Base-by-base conservation (phyloP, 805 yeast species). In the Nakazawaea siamensis region DNA sequence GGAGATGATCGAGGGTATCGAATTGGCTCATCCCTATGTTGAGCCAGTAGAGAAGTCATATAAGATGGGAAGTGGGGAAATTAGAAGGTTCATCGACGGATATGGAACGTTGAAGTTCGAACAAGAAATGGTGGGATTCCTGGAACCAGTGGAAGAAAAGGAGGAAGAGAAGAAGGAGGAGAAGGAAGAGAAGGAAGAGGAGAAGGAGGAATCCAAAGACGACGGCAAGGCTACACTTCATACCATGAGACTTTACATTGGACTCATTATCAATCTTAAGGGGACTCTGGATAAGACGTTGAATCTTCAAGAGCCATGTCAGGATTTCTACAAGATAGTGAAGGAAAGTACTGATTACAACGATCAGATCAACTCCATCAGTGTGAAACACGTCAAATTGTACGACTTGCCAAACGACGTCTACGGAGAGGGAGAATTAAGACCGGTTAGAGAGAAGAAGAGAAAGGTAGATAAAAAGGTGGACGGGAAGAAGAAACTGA, bases 301-400 rank as follows among this genome's bases (percentile, higher is more conserved):
- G 46, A 95, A 87, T 54, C 80, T 90, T 38, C 94, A 82, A 48
- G 72, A 77, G 43, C 95, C 95, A 14, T 88, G 97, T 52, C 70
- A 84, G 15, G 97, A 92, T 41, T 92, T 90, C 54, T 86, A 73
- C 59, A 77, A 70, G 28, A 58, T 85, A 6, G 85, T 97, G 57
- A 77, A 84, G 43, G 68, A 74, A 23, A 84, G 90, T 76, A 66
- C 66, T 15, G 66, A 67, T 25, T 92, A 73, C 48, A 72, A 80
- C 44, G 80, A 74, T 35, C 71, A 74, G 29, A 56, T 67, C 8
- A 67, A 76, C 48, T 63, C 76, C 17, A 64, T 90, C 41, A 66
- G 72, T 37, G 76, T 87, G 47, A 79, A 76, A 50, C 83, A 76
- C 48, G 85, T 81, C 33, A 82, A 84, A 48, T 56, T 80, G 28